These are phyloP conservation scores for Teratosphaeria viscida DNA, from an alignment of 2,329 filamentous ascomycete genomes.

Conservation along the genomic window DNA sequence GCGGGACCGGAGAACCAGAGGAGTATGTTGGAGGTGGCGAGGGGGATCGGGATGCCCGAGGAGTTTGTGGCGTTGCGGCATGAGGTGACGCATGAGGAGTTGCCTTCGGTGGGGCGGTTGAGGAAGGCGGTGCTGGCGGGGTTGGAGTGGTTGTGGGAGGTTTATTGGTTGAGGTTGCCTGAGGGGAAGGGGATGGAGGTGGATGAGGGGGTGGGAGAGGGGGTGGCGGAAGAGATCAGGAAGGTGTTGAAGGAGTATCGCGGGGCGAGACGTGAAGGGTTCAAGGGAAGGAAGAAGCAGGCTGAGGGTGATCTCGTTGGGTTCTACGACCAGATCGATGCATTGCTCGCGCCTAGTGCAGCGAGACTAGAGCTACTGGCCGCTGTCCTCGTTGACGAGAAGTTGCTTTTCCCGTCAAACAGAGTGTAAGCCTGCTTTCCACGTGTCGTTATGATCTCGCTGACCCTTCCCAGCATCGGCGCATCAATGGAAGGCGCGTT, in stretches of 20 bases:
- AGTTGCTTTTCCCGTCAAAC: slow-evolving; percentile 27
- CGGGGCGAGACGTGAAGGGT: slow-evolving; percentile 13
- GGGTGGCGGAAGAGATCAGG: slow-evolving; percentile 20
- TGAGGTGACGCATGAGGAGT: slow-evolving; percentile 79
- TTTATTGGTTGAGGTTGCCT: slow-evolving; percentile 62
- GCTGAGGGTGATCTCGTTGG: slow-evolving; percentile 3
- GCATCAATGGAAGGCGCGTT: slow-evolving; percentile 33
- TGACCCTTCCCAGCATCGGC: slow-evolving; percentile 16
- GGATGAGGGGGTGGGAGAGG: slow-evolving; percentile 15
- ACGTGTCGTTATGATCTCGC: neutral
- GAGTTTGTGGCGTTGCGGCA: slow-evolving; percentile 84
- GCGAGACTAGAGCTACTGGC: slow-evolving; percentile 7
- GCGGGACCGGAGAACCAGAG: slow-evolving; percentile 27
- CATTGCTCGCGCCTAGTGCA: neutral
- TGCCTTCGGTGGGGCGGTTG: slow-evolving; percentile 66
- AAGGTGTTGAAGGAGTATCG: slow-evolving; percentile 16
- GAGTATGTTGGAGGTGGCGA: slow-evolving; percentile 63
- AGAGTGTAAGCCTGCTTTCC: slow-evolving; percentile 16
- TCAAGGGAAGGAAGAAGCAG: slow-evolving; percentile 24
- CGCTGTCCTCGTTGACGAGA: slow-evolving; percentile 26
- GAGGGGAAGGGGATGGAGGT: slow-evolving; percentile 5
- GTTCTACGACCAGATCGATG: slow-evolving; percentile 4
- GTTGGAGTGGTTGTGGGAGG: slow-evolving; percentile 76
- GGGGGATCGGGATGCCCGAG: slow-evolving; percentile 57
- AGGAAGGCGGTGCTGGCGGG: slow-evolving; percentile 59